These are phyloP conservation scores for Adansonia grandidieri DNA, from an alignment of 441 rosid species.

Conservation along the genomic window DNA sequence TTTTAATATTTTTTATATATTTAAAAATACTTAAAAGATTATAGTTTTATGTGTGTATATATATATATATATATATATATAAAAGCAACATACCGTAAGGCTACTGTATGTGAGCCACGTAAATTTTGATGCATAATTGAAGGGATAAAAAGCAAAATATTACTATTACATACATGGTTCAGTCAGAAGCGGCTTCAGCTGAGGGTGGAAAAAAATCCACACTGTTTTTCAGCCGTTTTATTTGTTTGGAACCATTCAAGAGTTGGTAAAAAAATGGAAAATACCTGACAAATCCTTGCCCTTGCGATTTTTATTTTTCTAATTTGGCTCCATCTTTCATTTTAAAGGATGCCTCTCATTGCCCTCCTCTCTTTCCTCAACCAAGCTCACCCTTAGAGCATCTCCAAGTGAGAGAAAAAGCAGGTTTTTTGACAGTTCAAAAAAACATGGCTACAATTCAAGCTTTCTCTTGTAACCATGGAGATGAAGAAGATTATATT, in stretches of 20 bases:
- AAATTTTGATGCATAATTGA: constrained; percentile 12
- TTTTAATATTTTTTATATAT: too few relatives aligned
- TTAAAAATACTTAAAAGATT: too few relatives aligned
- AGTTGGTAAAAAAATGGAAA: background rate
- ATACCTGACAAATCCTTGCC: constrained; percentile 37
- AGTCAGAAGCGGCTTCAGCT: constrained; percentile 18
- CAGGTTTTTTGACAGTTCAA: background rate
- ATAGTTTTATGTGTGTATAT: background rate
- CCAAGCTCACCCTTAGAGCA: constrained; percentile 40
- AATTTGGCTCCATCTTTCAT: constrained; percentile 48
- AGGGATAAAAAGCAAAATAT: constrained; percentile 16
- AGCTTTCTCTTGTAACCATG: constrained; percentile 35
- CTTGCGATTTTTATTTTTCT: constrained; percentile 32
- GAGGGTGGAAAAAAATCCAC: constrained; percentile 12
- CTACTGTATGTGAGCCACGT: constrained; percentile 18
- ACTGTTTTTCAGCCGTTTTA: constrained; percentile 34
- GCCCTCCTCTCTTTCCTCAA: constrained; percentile 30
- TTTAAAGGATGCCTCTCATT: constrained; percentile 65
- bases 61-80: background rate
- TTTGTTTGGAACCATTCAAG: constrained; percentile 43
- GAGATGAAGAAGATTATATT: constrained; percentile 71
- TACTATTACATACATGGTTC: constrained; percentile 22
- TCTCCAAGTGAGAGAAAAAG: constrained; percentile 14
- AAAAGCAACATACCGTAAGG: background rate
- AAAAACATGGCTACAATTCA: constrained; percentile 36